phyloP scores from a whole-genome alignment of 1,284 basidiomycete genomes.

The Irpex sp. region DNA sequence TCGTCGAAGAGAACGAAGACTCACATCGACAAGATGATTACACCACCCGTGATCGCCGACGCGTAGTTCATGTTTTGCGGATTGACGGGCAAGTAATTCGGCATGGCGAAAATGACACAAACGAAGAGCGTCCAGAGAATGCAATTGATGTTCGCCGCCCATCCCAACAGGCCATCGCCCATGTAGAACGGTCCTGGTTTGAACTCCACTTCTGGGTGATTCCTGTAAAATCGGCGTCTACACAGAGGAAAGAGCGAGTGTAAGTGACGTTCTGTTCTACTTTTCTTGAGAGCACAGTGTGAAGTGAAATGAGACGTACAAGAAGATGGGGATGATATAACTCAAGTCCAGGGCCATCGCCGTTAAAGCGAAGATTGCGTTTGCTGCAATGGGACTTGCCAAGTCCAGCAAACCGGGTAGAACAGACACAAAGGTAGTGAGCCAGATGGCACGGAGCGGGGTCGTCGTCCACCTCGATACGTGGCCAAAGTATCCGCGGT shows the following conservation, averaged over 20 bases:
- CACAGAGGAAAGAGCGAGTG: not conserved
- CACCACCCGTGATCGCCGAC: slow-evolving; percentile 36
- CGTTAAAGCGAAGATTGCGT: slow-evolving; percentile 79
- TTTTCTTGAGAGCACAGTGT: no score
- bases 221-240: slow-evolving; percentile 61
- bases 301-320: slow-evolving; percentile 25
- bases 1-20: slow-evolving; percentile 5
- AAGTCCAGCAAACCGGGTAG: slow-evolving; percentile 76
- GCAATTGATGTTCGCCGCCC: slow-evolving; percentile 59
- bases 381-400: slow-evolving; percentile 73
- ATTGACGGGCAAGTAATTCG: slow-evolving; percentile 67
- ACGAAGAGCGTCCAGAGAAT: slow-evolving; percentile 69
- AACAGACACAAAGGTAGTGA: slow-evolving; percentile 62
- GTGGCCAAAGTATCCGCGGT: slow-evolving; percentile 73
- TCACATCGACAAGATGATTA: slow-evolving; percentile 31
- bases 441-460: slow-evolving; percentile 80
- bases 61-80: slow-evolving; percentile 76
- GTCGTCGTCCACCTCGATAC: slow-evolving; percentile 65
- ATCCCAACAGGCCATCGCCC: slow-evolving; percentile 67
- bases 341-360: slow-evolving; percentile 69
- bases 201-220: slow-evolving; percentile 83
- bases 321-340: slow-evolving; percentile 71
- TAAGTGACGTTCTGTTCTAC: not conserved
- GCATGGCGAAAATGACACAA: slow-evolving; percentile 67
- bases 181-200: slow-evolving; percentile 88